Conservation (phyloP, 2,329 filamentous ascomycete genomes). For the Neofusicoccum sp. region DNA sequence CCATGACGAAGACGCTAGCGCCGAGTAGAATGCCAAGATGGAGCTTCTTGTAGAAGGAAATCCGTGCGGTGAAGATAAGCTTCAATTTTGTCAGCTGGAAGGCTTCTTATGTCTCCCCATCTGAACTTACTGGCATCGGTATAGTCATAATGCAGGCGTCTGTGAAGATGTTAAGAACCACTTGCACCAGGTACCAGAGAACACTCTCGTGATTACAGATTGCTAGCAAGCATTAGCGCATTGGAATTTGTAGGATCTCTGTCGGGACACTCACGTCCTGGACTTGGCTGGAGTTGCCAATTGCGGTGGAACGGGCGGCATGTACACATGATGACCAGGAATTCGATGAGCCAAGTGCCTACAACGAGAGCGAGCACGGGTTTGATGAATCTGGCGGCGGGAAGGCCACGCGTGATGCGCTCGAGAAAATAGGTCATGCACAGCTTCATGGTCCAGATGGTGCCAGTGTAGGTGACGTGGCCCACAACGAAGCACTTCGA, state of each 20-base stretch:
- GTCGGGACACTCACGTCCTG: neutral
- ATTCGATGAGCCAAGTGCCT: neutral
- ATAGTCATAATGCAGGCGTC: neutral
- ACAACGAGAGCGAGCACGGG: neutral
- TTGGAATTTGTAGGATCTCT: neutral
- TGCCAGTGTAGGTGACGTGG: constrained; percentile 1
- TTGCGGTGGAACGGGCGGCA: neutral
- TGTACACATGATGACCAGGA: neutral
- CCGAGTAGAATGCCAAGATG: neutral
- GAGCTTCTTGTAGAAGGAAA: constrained; percentile 6
- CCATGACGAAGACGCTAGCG: constrained; percentile 11
- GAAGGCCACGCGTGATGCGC: neutral
- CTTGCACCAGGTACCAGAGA: neutral
- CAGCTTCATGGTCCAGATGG: constrained; percentile 5
- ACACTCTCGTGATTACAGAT: neutral
- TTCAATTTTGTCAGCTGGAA: neutral
- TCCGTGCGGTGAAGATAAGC: neutral
- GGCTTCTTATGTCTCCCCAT: neutral
- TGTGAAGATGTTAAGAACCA: neutral
- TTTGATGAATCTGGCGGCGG: neutral
- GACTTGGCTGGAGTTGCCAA: neutral
- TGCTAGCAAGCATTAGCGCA: neutral
- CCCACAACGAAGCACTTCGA: neutral
- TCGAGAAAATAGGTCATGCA: neutral
- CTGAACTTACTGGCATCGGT: neutral